Evolutionary conservation across 805 yeast genomes (phyloP).

Genomic region (Cyberlindnera misumaiensis): DNA sequence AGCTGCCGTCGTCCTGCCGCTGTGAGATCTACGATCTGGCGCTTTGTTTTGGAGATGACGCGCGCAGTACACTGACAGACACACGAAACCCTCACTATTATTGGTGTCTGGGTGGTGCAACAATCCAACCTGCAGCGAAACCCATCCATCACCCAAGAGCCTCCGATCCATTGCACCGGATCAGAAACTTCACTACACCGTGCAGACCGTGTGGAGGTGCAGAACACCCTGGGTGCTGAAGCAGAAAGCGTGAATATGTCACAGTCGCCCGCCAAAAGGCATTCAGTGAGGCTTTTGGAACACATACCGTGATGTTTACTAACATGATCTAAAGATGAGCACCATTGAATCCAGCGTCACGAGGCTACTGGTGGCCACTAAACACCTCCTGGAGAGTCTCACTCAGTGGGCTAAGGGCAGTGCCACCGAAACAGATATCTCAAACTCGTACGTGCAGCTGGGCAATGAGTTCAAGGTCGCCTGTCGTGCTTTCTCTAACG

Average conservation of each 20-base stretch:
- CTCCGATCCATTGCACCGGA: background rate
- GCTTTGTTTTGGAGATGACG: too few relatives aligned
- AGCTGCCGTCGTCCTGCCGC: too few relatives aligned
- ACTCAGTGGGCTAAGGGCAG: constrained; percentile 84
- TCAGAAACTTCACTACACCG: too few relatives aligned
- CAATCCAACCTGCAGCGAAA: too few relatives aligned
- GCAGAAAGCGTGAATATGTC: background rate
- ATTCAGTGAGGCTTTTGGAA: constrained; percentile 18
- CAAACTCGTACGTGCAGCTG: constrained; percentile 82
- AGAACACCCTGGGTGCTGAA: too few relatives aligned
- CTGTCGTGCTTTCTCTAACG: constrained; percentile 66
- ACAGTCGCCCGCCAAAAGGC: constrained; percentile 19
- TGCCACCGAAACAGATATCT: constrained; percentile 79
- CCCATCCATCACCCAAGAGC: too few relatives aligned
- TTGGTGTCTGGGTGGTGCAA: too few relatives aligned
- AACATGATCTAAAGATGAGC: constrained; percentile 23
- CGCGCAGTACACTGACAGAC: too few relatives aligned
- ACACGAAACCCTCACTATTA: too few relatives aligned
- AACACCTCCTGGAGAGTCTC: constrained; percentile 75
- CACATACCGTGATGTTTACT: background rate
- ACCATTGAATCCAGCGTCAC: constrained; percentile 77
- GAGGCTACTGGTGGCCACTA: constrained; percentile 77
- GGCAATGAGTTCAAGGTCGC: constrained; percentile 93
- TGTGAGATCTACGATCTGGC: too few relatives aligned
- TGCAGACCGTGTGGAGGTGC: too few relatives aligned